phyloP scores from a whole-genome alignment of 78 protist genomes.

The Blattamonas nauphoetae region DNA sequence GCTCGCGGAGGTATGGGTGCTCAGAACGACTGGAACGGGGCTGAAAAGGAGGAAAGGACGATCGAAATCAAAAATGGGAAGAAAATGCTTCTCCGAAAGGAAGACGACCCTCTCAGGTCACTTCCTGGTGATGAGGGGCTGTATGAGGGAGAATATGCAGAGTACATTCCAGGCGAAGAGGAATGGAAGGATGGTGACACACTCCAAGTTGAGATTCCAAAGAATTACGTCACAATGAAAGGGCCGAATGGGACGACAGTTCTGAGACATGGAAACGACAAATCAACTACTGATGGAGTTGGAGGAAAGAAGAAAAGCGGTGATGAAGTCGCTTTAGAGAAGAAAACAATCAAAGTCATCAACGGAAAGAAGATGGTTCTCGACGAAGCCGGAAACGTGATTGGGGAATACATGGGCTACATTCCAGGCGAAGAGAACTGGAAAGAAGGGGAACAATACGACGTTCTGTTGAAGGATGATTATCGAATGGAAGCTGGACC shows the following conservation, averaged over 20 bases:
- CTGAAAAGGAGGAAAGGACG: too few species aligned
- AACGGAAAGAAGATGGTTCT: neutral
- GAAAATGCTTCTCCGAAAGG: too few species aligned
- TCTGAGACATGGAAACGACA: too few species aligned
- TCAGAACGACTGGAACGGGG: too few species aligned
- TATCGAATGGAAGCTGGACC: neutral
- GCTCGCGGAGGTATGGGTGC: too few species aligned
- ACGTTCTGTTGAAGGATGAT: neutral
- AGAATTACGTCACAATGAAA: neutral
- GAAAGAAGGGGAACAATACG: neutral
- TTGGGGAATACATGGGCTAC: neutral
- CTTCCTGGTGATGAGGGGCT: too few species aligned
- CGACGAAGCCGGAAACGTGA: neutral
- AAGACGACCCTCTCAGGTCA: too few species aligned
- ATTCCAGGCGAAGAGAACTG: neutral
- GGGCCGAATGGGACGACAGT: neutral
- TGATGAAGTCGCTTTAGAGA: neutral
- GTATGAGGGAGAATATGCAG: too few species aligned
- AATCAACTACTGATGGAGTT: too few species aligned
- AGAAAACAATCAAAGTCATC: neutral
- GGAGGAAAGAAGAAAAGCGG: too few species aligned
- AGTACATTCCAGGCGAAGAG: neutral
- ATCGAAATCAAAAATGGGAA: too few species aligned
- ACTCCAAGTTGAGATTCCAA: neutral
- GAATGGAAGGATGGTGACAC: neutral